Conservation (phyloP, 129 eudicot genomes). For the carrot (Daucus carota) region DNA sequence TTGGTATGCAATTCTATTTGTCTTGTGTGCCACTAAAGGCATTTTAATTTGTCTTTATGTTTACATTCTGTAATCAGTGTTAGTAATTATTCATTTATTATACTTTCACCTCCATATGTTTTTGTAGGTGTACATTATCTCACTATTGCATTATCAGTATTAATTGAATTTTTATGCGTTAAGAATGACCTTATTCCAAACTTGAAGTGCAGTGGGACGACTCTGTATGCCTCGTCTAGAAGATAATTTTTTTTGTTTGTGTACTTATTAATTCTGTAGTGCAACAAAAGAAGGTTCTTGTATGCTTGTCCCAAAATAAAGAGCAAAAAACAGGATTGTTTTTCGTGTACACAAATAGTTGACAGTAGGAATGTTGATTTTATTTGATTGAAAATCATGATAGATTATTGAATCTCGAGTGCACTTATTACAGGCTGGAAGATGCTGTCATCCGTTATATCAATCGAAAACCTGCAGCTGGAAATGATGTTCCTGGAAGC, state of each 20-base stretch:
- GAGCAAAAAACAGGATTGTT: not conserved
- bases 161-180: not conserved
- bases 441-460: constrained; percentile 88
- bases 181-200: not conserved
- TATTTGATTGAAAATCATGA: not conserved
- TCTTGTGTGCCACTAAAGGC: not conserved
- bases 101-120: not conserved
- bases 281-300: not conserved
- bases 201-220: not conserved
- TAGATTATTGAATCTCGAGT: not conserved
- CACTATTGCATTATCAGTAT: not conserved
- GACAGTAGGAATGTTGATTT: not conserved
- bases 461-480: constrained; percentile 60
- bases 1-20: constrained; percentile 37
- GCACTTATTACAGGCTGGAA: constrained; percentile 53
- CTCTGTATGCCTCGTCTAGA: not conserved
- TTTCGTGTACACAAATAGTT: not conserved
- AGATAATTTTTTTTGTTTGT: not conserved
- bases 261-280: not conserved
- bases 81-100: not conserved
- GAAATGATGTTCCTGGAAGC: constrained; percentile 52
- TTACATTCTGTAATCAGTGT: not conserved
- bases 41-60: not conserved
- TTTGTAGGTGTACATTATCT: not conserved
- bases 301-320: not conserved